Base-by-base conservation (phyloP, 345 rosid genomes). In the Punica granatum region DNA sequence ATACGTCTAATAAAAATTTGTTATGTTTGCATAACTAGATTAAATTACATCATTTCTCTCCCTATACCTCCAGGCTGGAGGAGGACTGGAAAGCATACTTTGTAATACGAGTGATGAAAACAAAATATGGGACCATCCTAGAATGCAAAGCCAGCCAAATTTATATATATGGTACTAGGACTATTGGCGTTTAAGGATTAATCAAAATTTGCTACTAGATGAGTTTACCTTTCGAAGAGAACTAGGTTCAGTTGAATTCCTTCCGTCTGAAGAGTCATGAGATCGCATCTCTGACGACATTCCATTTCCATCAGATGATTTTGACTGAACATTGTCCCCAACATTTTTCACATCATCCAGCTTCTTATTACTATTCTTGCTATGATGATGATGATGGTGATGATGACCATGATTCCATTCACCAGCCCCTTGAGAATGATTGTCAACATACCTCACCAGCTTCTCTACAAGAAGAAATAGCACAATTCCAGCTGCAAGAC, bases 381-480 rank as follows among this genome's bases (percentile, higher is more conserved):
- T 85, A 78, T 85, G 87, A 61, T 80, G 90, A 76, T 84, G 92
- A 68, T 86, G 92, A 33, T 80, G 90, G 78, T 84, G 92, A 71
- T 86, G 93, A 37, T 89, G 98, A 56, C 85, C 81, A 66, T 86
- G 95, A 58, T 83, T 82, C 88, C 82, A 83, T 25, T 84, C 76
- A 75, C 64, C 67, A 76, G 75, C 76, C 48, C 83, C 89, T 43
- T 79, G 67, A 41, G 96, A 86, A 72, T 88, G 82, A 63, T 81
- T 88, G 69, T 94, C 97, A 23, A 94, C 89, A 74, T 86, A 91
- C 74, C 98, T 86, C 68, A 94, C 98, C 73, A 91, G 66, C 84
- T 89, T 94, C 88, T 94, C 99, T 56, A 94, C 97, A 44, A 94
- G 73, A 75, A 91, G 93, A 75, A 94, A 94, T 68, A 94, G 80